Base-by-base conservation (phyloP, 352 stramenopile species). In the Phytophthora foliorum region DNA sequence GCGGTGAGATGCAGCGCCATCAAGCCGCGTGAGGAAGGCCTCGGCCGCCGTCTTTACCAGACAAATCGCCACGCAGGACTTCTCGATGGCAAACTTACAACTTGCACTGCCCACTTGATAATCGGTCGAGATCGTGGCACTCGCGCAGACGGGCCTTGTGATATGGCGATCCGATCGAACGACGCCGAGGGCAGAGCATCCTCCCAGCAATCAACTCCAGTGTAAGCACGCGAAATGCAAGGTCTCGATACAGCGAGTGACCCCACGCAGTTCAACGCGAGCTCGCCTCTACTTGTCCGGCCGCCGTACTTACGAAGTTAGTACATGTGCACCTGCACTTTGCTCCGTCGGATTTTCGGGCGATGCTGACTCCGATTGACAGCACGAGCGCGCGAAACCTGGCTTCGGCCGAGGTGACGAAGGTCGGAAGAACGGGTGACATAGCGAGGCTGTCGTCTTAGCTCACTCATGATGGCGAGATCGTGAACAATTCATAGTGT, bases 191-290 rank as follows among this genome's bases (percentile, higher is more conserved):
- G 6, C 27, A 14, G 16, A 31, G 51, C 52, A 63, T 56, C 52
- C 45, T 42, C 22, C 22, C 61, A 69, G 32, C 61, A 63, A 69
- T 67, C 60, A 62, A 42, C 27, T n/a, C n/a, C n/a, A n/a, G n/a
- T n/a, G n/a, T n/a, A 67, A 67, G 22, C 59, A 19, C 6, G 19
- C 11, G 59, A 67, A 67, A 42, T 42, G 59, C 59, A 67, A 67
- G 50, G 27, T 17, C 42, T 22, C 25, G 25, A 5, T 29, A 5
- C 25, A 29, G 25, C 25, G 27, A 3, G 46, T 55, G 50, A 67
- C 54, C 11, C 2, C 11, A 41, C 34, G n/a, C 39, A 22, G 39
- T 63, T 53, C 62, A 36, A 52, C 34, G 25, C 10, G 25, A 41
- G 13, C 29, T 32, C 29, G 29, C 29, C 7, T 32, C n/a, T n/a